These are phyloP conservation scores for Rhytidhysteron rufulum DNA, from an alignment of 2,329 filamentous ascomycete genomes.

Conservation along the genomic window DNA sequence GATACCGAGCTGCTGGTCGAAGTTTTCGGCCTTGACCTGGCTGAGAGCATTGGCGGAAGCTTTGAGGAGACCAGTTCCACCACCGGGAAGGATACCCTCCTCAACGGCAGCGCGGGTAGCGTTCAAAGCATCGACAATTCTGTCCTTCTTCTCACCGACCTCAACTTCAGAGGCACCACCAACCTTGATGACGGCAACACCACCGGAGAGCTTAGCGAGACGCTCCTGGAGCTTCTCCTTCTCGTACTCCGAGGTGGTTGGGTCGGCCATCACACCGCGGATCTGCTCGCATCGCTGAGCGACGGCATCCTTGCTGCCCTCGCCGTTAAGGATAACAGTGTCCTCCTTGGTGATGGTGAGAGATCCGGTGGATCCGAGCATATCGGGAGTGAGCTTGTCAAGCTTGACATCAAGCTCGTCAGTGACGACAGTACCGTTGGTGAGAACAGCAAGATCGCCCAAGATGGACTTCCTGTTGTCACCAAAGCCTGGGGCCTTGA, in stretches of 20 bases:
- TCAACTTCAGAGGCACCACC: constrained; percentile 97
- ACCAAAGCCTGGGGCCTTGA: constrained; percentile 98
- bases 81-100: constrained; percentile 97
- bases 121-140: constrained; percentile 96
- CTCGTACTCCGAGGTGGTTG: constrained; percentile 96
- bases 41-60: constrained; percentile 84
- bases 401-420: constrained; percentile 99
- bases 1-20: constrained; percentile 98
- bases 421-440: constrained; percentile 95
- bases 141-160: constrained; percentile 99
- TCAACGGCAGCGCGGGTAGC: constrained; percentile 97
- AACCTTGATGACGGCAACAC: constrained; percentile 99
- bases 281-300: constrained; percentile 98
- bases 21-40: constrained; percentile 85
- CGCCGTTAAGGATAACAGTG: constrained; percentile 96
- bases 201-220: constrained; percentile 97
- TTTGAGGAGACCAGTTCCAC: constrained; percentile 97
- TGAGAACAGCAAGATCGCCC: constrained; percentile 90
- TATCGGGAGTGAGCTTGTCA: constrained; percentile 92
- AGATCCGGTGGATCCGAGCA: constrained; percentile 94
- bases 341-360: constrained; percentile 99
- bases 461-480: constrained; percentile 99
- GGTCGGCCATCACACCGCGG: constrained; percentile 91
- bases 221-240: constrained; percentile 99
- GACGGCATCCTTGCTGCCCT: constrained; percentile 91